phyloP scores from a whole-genome alignment of 176 grass and related monocot genomes.

The Hsuehochloa calcarea region DNA sequence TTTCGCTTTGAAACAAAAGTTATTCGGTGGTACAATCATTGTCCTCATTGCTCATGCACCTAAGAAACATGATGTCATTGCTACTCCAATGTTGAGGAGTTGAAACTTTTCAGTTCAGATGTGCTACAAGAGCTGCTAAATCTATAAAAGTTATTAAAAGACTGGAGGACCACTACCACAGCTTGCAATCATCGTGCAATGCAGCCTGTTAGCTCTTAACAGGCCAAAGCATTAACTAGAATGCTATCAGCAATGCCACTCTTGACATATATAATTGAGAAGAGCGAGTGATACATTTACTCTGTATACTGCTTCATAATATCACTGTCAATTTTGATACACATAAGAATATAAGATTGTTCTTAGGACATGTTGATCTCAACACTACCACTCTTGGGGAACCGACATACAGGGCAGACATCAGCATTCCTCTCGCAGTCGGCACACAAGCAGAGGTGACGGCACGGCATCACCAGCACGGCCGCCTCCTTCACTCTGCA shows the following conservation, averaged over 20 bases:
- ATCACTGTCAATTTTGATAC: neutral
- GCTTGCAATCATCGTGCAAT: neutral
- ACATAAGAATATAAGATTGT: neutral
- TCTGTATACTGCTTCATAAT: slow-evolving; percentile 22
- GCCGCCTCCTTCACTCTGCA: slow-evolving; percentile 33
- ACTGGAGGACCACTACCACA: neutral
- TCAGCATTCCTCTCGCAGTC: slow-evolving; percentile 41
- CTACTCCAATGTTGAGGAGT: neutral
- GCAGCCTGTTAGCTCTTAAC: neutral
- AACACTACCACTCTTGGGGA: slow-evolving; percentile 46
- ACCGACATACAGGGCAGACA: slow-evolving; percentile 46
- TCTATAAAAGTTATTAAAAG: neutral
- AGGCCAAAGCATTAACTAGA: neutral
- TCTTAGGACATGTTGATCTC: slow-evolving; percentile 50
- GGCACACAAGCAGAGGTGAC: slow-evolving; percentile 55
- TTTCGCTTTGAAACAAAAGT: neutral
- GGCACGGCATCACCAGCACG: slow-evolving; percentile 60
- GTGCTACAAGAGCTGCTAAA: neutral
- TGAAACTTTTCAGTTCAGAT: neutral
- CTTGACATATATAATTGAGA: neutral
- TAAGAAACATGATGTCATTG: neutral
- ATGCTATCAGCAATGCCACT: neutral
- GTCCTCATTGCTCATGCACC: neutral
- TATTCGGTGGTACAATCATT: neutral
- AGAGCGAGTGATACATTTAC: neutral